A percentile compares a stretch with the other conserved stretches of the same genome.
phyloP scores from a whole-genome alignment of 345 rosid species.

The Salix suchowensis region DNA sequence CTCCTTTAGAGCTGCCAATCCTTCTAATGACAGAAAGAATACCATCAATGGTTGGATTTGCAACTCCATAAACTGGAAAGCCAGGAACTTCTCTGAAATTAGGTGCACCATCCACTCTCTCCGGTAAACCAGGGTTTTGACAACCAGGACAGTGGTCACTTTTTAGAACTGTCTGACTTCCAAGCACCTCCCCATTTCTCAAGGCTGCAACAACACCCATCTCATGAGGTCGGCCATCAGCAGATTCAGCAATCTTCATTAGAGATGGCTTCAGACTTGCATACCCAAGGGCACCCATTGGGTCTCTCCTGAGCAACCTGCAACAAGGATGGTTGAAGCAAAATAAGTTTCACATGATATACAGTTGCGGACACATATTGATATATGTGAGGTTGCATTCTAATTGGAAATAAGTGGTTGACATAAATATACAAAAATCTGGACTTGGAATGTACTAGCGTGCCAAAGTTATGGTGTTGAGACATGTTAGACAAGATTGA shows the following conservation, averaged over 20 bases:
- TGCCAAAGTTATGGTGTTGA: background rate
- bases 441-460: background rate
- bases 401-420: background rate
- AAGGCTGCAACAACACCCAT: constrained; percentile 83
- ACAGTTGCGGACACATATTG: background rate
- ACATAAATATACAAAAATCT: background rate
- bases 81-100: constrained; percentile 96
- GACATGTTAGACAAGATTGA: background rate
- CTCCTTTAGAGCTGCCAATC: constrained; percentile 75
- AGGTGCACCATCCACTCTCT: constrained; percentile 97
- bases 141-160: constrained; percentile 99
- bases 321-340: constrained; percentile 12
- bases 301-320: constrained; percentile 95
- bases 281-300: constrained; percentile 97
- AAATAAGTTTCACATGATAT: constrained; percentile 4
- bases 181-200: constrained; percentile 92
- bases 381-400: background rate
- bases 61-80: constrained; percentile 97
- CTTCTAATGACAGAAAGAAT: constrained; percentile 78
- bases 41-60: constrained; percentile 95
- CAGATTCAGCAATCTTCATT: constrained; percentile 68
- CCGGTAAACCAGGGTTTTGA: constrained; percentile 69
- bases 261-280: constrained; percentile 60
- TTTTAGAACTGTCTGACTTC: constrained; percentile 94
- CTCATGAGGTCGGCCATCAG: constrained; percentile 85